phyloP scores from a whole-genome alignment of 345 rosid species.

The Pelargonium nanum region DNA sequence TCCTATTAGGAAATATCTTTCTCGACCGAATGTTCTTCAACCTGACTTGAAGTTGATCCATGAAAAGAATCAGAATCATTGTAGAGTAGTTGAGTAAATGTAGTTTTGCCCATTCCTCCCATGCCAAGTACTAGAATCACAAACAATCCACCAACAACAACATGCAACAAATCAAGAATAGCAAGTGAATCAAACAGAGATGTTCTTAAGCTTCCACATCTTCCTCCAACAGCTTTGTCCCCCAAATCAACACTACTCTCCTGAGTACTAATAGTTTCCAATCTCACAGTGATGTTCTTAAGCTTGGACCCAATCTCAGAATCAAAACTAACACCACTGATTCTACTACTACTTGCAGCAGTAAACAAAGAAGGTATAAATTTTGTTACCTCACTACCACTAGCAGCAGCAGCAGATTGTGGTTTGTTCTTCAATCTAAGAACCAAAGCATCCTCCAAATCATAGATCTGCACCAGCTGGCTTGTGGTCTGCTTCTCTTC shows the following conservation, averaged over 20 bases:
- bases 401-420: not conserved
- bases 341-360: not conserved
- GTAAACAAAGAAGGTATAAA: not conserved
- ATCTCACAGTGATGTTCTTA: not conserved
- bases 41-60: not conserved
- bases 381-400: not conserved
- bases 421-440: not conserved
- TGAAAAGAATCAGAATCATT: slow-evolving; percentile 3
- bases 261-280: not conserved
- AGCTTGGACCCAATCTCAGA: not conserved
- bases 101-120: not conserved
- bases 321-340: too few species aligned
- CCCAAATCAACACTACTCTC: not conserved
- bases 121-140: not conserved
- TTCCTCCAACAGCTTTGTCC: not conserved
- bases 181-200: not conserved
- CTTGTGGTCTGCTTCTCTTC: slow-evolving; percentile 17
- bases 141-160: not conserved
- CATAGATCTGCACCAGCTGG: slow-evolving; percentile 6
- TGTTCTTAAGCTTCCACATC: not conserved
- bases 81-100: not conserved
- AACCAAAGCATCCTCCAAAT: slow-evolving; percentile 20
- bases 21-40: too few species aligned
- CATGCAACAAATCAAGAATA: not conserved
- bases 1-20: too few species aligned